Evolutionary conservation across 73 alveolate genomes (phyloP).

Genomic region (Paramecium bursaria): DNA sequence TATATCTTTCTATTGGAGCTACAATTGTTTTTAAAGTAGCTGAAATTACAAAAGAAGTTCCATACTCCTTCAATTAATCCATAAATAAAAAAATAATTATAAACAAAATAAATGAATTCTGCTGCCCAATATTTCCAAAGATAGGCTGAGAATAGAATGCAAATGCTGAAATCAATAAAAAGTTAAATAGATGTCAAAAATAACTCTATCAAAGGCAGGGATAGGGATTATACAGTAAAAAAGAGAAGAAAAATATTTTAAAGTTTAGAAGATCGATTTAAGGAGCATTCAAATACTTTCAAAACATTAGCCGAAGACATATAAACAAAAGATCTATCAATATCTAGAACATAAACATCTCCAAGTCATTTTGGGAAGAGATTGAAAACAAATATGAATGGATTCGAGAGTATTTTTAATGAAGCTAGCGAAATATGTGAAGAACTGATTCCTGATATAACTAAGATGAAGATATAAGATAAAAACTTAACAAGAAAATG

Average conservation of each 20-base stretch:
- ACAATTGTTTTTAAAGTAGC: background rate
- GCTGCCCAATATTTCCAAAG: background rate
- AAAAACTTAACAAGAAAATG: background rate
- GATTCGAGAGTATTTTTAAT: background rate
- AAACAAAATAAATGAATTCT: background rate
- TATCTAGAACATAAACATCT: no score
- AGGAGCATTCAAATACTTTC: conserved; percentile 36
- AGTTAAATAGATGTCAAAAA: conserved; percentile 12
- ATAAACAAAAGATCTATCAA: no score
- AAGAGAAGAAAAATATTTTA: conserved; percentile 3
- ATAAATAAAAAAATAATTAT: background rate
- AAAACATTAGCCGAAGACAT: no score
- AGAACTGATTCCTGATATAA: conserved; percentile 28
- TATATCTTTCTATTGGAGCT: conserved; percentile 59
- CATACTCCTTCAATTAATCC: background rate
- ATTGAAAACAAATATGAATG: background rate
- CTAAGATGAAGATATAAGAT: conserved; percentile 4
- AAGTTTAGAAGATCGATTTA: conserved; percentile 26
- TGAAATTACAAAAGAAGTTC: conserved; percentile 17
- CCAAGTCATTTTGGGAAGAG: background rate
- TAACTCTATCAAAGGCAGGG: conserved; percentile 23
- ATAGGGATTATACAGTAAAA: conserved; percentile 30
- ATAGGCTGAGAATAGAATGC: background rate
- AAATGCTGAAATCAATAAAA: no score
- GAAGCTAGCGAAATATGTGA: conserved; percentile 44